A percentile compares a stretch with the other conserved stretches of the same genome.
Evolutionary conservation across 192 early-diverging fungal genomes (phyloP).

Genomic region (Thamnidium elegans): DNA sequence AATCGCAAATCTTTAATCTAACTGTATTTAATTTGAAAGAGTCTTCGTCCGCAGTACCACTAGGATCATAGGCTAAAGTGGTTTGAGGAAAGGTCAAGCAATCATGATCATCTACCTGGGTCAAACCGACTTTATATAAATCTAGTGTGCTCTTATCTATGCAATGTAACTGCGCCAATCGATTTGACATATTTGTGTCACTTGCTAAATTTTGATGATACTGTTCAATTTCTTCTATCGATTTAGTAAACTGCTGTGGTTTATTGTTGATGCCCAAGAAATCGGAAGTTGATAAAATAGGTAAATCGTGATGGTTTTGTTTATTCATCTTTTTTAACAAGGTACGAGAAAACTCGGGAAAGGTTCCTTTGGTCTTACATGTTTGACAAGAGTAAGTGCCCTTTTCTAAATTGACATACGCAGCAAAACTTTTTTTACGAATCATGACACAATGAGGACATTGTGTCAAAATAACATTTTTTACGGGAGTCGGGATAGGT

Average conservation of each 20-base stretch:
- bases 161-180: conserved; percentile 24
- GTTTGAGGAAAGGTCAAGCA: conserved; percentile 42
- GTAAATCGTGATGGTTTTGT: conserved; percentile 19
- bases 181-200: conserved; percentile 35
- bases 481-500: conserved; percentile 26
- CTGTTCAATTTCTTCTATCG: conserved; percentile 43
- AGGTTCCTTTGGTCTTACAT: conserved; percentile 54
- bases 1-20: conserved; percentile 49
- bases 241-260: conserved; percentile 23
- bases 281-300: conserved; percentile 39
- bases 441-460: conserved; percentile 39
- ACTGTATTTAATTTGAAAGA: conserved; percentile 35
- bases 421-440: conserved; percentile 41
- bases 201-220: conserved; percentile 38
- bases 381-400: conserved; percentile 56
- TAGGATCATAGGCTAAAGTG: conserved; percentile 14
- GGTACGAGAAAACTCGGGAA: conserved; percentile 51
- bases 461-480: conserved; percentile 15
- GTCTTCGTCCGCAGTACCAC: background rate
- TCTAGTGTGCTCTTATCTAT: conserved; percentile 22
- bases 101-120: background rate
- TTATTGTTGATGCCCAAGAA: conserved; percentile 4
- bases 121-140: conserved; percentile 45
- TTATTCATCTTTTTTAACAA: conserved; percentile 38
- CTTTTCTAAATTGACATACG: conserved; percentile 46